These are phyloP conservation scores for Wickerhamiella infanticola DNA, from an alignment of 1,139 yeast genomes.

Conservation along the genomic window DNA sequence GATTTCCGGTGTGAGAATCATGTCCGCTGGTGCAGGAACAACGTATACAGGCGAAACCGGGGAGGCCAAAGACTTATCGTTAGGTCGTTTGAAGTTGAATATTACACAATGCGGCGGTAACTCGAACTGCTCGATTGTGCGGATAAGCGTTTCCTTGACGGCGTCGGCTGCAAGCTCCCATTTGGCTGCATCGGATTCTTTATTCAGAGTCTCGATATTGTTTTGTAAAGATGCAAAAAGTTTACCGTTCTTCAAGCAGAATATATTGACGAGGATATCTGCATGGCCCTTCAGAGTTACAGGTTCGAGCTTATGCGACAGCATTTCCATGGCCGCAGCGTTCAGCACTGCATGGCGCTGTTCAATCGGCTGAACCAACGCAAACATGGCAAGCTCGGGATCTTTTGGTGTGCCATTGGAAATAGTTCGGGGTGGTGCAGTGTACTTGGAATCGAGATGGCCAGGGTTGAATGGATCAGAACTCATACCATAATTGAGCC, in stretches of 20 bases:
- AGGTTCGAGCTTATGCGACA: not conserved
- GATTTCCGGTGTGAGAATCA: not conserved
- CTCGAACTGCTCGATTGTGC: not conserved
- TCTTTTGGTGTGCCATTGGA: not conserved
- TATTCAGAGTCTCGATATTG: not conserved
- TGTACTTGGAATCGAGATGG: not conserved
- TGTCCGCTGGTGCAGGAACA: not conserved
- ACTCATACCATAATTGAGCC: not conserved
- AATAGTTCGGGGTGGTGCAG: not conserved
- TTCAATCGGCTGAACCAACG: not conserved
- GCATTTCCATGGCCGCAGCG: not conserved
- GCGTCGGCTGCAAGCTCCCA: not conserved
- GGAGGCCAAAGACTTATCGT: not conserved
- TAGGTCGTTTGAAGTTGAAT: not conserved
- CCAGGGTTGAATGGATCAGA: not conserved
- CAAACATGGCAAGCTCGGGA: not conserved
- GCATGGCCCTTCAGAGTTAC: not conserved
- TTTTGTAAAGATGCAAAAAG: not conserved
- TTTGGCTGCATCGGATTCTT: not conserved
- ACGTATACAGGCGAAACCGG: not conserved
- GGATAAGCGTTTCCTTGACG: not conserved
- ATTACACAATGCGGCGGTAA: not conserved
- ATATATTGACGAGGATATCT: too few species aligned
- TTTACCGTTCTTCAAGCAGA: not conserved
- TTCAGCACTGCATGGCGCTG: not conserved